Base-by-base conservation (phyloP, 768 basidiomycete genomes). In the Hysterangium stoloniferum region DNA sequence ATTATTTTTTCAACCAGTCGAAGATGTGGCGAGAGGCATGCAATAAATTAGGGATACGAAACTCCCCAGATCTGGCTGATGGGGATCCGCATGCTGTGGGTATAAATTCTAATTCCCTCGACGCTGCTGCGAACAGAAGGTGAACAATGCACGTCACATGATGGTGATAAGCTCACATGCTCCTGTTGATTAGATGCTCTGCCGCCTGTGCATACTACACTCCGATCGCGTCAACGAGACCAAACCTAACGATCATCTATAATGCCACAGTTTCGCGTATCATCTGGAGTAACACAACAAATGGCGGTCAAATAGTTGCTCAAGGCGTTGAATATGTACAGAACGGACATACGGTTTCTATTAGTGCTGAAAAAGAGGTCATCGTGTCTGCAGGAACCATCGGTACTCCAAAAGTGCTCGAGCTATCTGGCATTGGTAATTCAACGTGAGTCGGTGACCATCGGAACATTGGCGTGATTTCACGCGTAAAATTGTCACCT, bases 371-470 rank as follows among this genome's bases (percentile, higher is more conserved):
- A 48, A 60, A 65, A 32, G 73, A 75, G 57, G 70, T 74, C 45
- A 67, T 52, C 15, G 29, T 52, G 15, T 17, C 51, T 46, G 42
- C 51, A 0, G 66, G 65, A 34, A 58, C 60, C 19, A 62, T 64
- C 47, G 38, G 46, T 7, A 32, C 28, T n/a, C 36, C 52, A 1
- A 40, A 45, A 46, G 56, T 73, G 12, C 62, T 74, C 12, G 66
- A 71, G 53, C 62, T 74, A 6, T 71, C 70, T 22, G 59, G 59
- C 29, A 64, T 75, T 47, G 74, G 72, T 34, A 66, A 68, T 25
- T 49, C 55, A 4, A 59, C 28, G 28, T 45, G 24, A 34, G 46
- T 34, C 11, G 2, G 8, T 53, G 3, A 57, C 62, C 32, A 57
- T 71, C n/a, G n/a, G n/a, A n/a, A n/a, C n/a, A n/a, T 22, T 51